phyloP scores from a whole-genome alignment of 768 basidiomycete genomes.

The Infundibulicybe gibba region DNA sequence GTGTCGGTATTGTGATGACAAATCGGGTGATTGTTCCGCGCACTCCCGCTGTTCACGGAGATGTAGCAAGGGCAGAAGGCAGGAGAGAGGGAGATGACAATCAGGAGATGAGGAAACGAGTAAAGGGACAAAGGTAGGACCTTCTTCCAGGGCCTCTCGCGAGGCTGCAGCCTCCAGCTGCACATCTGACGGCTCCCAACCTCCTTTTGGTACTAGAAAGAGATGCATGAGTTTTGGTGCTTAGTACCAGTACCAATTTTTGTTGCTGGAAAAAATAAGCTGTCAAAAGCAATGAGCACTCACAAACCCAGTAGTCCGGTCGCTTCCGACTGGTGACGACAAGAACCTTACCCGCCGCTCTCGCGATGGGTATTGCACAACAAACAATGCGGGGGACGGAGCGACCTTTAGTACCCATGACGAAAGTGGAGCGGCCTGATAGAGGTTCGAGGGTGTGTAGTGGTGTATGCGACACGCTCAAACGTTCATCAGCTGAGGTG shows the following conservation, averaged over 20 bases:
- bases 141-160: conserved; percentile 94
- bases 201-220: conserved; percentile 82
- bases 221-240: conserved; percentile 1
- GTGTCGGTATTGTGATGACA: conserved; percentile 77
- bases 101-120: conserved; percentile 72
- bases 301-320: conserved; percentile 82
- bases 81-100: conserved; percentile 41
- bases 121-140: conserved; percentile 78
- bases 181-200: conserved; percentile 82
- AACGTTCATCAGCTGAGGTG: conserved; percentile 22
- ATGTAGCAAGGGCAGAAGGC: conserved; percentile 21
- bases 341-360: conserved; percentile 72
- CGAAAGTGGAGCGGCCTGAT: conserved; percentile 10
- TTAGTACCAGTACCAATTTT: conserved; percentile 6
- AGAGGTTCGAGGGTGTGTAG: conserved; percentile 7
- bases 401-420: conserved; percentile 70
- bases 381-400: conserved; percentile 82
- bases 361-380: conserved; percentile 83
- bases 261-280: conserved; percentile 5
- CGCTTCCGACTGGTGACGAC: conserved; percentile 84
- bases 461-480: conserved; percentile 17
- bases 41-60: conserved; percentile 67
- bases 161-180: conserved; percentile 84
- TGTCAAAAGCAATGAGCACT: conserved; percentile 36
- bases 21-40: conserved; percentile 84